Conservation (phyloP, 345 rosid genomes). For the Gossypium thurberi region DNA sequence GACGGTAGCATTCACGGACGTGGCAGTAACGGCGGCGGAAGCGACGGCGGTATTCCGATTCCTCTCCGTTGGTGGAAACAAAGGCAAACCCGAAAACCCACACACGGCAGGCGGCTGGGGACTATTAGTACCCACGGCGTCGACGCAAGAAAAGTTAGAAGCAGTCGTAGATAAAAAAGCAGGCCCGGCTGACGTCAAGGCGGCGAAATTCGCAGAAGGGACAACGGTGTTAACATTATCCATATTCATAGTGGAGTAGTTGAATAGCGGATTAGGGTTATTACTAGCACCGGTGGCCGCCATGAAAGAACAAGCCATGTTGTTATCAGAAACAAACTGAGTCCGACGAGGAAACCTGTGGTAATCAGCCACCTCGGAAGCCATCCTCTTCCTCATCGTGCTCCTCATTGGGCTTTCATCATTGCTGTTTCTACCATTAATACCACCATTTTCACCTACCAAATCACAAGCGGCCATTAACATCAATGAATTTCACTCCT, state of each 20-base stretch:
- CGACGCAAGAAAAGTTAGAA: constrained; percentile 23
- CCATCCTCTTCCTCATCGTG: constrained; percentile 73
- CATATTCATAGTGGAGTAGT: constrained; percentile 52
- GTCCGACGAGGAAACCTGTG: constrained; percentile 38
- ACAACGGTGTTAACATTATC: neutral
- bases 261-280: constrained; percentile 30
- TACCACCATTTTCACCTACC: constrained; percentile 21
- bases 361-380: constrained; percentile 61
- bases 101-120: constrained; percentile 61
- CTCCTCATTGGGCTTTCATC: constrained; percentile 13
- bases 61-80: constrained; percentile 61
- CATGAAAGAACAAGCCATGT: constrained; percentile 10
- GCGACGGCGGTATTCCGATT: constrained; percentile 11
- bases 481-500: neutral
- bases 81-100: constrained; percentile 86
- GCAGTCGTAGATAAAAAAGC: constrained; percentile 33
- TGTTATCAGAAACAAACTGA: neutral
- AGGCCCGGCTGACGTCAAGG: constrained; percentile 49
- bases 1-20: neutral
- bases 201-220: constrained; percentile 35
- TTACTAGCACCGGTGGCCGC: constrained; percentile 3
- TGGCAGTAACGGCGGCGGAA: neutral
- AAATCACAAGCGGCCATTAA: constrained; percentile 47
- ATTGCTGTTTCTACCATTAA: neutral
- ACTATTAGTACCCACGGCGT: constrained; percentile 6